Conservation (phyloP, 768 basidiomycete species). For the Kondoa subrosea region DNA sequence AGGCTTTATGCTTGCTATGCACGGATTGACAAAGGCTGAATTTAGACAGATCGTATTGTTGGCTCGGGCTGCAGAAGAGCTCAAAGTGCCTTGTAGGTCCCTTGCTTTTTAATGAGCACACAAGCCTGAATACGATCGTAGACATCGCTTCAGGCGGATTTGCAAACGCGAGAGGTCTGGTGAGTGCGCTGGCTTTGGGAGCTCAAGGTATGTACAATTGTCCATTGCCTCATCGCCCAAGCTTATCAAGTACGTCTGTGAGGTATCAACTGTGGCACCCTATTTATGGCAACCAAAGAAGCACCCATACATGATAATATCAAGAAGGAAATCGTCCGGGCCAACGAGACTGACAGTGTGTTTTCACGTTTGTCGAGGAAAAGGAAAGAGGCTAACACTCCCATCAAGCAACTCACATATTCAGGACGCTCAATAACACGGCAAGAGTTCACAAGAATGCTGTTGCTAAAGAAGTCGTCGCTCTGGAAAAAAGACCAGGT, state of each 20-base stretch:
- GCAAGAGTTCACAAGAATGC: slow-evolving; percentile 75
- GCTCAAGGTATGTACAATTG: slow-evolving; percentile 18
- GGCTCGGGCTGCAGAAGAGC: slow-evolving; percentile 66
- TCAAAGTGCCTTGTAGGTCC: slow-evolving; percentile 64
- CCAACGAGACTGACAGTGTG: slow-evolving; percentile 55
- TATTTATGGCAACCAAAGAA: slow-evolving; percentile 84
- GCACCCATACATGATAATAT: slow-evolving; percentile 51
- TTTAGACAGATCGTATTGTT: slow-evolving; percentile 53
- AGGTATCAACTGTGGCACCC: slow-evolving; percentile 89
- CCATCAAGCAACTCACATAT: slow-evolving; percentile 77
- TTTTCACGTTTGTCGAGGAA: too few relatives aligned
- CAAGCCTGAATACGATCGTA: too few relatives aligned
- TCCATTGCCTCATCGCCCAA: too few relatives aligned
- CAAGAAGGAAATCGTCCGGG: slow-evolving; percentile 72
- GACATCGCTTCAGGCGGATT: slow-evolving; percentile 66
- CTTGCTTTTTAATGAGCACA: not conserved
- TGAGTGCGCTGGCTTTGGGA: slow-evolving; percentile 62
- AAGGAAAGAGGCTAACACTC: too few relatives aligned
- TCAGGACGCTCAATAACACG: slow-evolving; percentile 68
- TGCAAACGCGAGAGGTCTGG: slow-evolving; percentile 69
- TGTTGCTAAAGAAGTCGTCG: slow-evolving; percentile 67
- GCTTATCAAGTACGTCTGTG: too few relatives aligned
- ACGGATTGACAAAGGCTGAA: not conserved
- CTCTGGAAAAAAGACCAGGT: slow-evolving; percentile 41
- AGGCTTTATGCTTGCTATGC: not conserved